These are phyloP conservation scores for Lotmaria passim DNA, from an alignment of 208 protist species.

Conservation along the genomic window DNA sequence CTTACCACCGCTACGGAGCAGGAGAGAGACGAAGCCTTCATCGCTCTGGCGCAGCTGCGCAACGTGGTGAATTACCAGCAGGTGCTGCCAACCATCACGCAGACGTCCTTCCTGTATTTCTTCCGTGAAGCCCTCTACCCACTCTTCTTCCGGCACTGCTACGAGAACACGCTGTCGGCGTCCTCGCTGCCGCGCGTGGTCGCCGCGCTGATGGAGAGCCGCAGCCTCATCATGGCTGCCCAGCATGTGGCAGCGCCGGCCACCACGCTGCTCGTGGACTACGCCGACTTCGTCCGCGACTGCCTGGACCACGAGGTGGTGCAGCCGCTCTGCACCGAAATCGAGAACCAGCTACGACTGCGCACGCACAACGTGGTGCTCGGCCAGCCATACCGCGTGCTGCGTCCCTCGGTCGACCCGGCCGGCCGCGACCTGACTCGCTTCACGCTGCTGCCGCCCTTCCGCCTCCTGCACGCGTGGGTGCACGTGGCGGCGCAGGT, in stretches of 20 bases:
- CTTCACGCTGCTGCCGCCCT: constrained; percentile 82
- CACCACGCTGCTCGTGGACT: constrained; percentile 48
- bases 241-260: constrained; percentile 23
- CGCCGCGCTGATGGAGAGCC: constrained; percentile 72
- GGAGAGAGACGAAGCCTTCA: constrained; percentile 61
- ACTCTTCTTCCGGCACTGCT: constrained; percentile 83
- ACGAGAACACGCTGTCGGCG: constrained; percentile 64
- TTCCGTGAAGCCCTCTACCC: constrained; percentile 80
- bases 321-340: constrained; percentile 83
- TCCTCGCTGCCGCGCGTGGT: constrained; percentile 72
- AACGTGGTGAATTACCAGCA: constrained; percentile 64
- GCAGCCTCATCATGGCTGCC: constrained; percentile 45
- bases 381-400: constrained; percentile 37
- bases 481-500: constrained; percentile 81
- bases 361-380: constrained; percentile 89
- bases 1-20: constrained; percentile 34
- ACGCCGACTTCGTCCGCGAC: constrained; percentile 64
- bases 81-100: constrained; percentile 51
- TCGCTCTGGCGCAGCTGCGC: constrained; percentile 75
- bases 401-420: constrained; percentile 14
- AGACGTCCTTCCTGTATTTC: constrained; percentile 93
- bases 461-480: constrained; percentile 86
- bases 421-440: constrained; percentile 60
- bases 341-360: constrained; percentile 95
- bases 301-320: constrained; percentile 59